Percentiles rank a stretch among this genome's conserved stretches.
phyloP scores from a whole-genome alignment of 371 early-diverging fungal genomes.

The Capniomyces stellatus region DNA sequence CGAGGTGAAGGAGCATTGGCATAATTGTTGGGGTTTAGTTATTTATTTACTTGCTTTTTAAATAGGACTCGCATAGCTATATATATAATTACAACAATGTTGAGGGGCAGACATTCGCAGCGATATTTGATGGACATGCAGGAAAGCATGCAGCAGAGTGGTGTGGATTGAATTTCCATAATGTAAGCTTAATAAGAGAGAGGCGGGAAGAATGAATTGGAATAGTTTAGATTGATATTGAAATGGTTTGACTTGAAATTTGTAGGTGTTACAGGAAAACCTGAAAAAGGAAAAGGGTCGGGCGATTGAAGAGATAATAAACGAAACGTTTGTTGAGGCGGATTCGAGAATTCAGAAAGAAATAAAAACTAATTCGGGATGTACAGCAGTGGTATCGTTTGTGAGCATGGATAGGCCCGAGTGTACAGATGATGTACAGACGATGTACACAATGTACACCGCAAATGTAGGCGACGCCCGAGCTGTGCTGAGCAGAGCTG shows the following conservation, averaged over 20 bases:
- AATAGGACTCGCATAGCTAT: conserved; percentile 81
- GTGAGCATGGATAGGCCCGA: conserved; percentile 37
- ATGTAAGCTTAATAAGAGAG: conserved; percentile 32
- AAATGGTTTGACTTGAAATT: background rate
- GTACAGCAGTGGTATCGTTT: conserved; percentile 79
- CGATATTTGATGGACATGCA: conserved; percentile 96
- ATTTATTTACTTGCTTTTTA: too few species aligned
- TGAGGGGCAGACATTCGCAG: conserved; percentile 76
- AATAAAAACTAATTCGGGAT: conserved; percentile 57
- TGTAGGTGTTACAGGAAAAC: conserved; percentile 36
- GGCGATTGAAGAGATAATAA: conserved; percentile 62
- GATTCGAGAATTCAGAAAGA: conserved; percentile 56
- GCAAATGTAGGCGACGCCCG: conserved; percentile 96
- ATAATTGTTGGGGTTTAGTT: too few species aligned
- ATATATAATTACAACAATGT: conserved; percentile 60
- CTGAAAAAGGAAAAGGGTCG: conserved; percentile 27
- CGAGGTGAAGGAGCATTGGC: too few species aligned
- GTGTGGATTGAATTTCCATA: conserved; percentile 81
- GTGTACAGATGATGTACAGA: conserved; percentile 16
- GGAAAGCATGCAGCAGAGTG: conserved; percentile 89
- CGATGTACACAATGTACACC: conserved; percentile 42
- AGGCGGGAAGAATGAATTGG: background rate
- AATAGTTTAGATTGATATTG: background rate
- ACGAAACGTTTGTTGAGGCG: conserved; percentile 60
- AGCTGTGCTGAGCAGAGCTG: conserved; percentile 71